Evolutionary conservation across 192 early-diverging fungal species (phyloP), one percentile per base, ranked within the genome.

Genomic region (Backusella tarrabulga): DNA sequence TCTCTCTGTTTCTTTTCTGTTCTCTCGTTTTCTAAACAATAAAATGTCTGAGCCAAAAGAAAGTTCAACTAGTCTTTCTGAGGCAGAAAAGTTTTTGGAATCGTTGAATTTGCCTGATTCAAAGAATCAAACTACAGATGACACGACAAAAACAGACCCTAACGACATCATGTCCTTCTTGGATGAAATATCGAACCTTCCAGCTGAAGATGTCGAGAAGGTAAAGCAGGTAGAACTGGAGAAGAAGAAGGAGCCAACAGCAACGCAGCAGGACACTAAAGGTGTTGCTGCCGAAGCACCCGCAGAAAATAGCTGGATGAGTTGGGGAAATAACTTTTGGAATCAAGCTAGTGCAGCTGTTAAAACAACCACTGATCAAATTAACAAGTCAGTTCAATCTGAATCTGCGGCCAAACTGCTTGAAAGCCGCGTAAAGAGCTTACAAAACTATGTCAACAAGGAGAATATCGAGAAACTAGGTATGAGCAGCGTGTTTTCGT

Each of bases 401-500:
- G 83, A 87, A 46, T 78, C 83, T 14, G 80, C 83, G 34, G 84
- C 81, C 41, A 85, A 80, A 35, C 67, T 89, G 1, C 42, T 80
- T 17, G 88, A 89, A 74, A 85, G 84, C 71, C 85, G 81, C 44
- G 84, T 89, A 21, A 87, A 88, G 67, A 79, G 79, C 12, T 56
- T 82, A 1, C 77, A 79, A 15, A 71, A 50, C 4, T 81, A 85
- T 41, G 87, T 89, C 1, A 89, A 84, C 68, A 86, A 85, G 19
- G 88, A 89, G 60, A 85, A 85, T 68, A 88, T 89, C 81, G 85
- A 83, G 54, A 89, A 89, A 75, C 83, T 89, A 74, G 12, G 56
- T 63, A 63, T 50, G 6, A 0, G 1, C 4, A 72, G 41, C 3
- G 34, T 72, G 34, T 72, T n/a, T 14, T 19, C 46, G 3, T n/a